Percentiles rank a stretch among this genome's conserved stretches.
Conservation (phyloP, 2,329 filamentous ascomycete genomes). For the Fusarium foetens region DNA sequence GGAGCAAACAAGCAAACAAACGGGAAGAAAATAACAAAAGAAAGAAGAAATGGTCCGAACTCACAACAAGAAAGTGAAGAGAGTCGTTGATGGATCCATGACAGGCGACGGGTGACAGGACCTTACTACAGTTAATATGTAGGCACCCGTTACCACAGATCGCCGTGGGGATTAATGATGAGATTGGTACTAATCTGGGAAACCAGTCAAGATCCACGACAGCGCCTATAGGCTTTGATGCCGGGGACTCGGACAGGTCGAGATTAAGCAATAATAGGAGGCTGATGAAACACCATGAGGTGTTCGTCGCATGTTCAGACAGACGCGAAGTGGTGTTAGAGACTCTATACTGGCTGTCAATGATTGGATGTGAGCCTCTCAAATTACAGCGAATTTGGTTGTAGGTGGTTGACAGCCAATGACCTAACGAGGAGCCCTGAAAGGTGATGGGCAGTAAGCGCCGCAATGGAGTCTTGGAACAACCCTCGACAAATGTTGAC, state of each 20-base stretch:
- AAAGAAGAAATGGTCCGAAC: slow-evolving; percentile 51
- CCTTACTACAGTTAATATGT: slow-evolving; percentile 41
- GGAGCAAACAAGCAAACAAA: slow-evolving; percentile 24
- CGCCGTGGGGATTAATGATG: slow-evolving; percentile 19
- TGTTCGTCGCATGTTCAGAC: slow-evolving; percentile 41
- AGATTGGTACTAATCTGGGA: slow-evolving; percentile 24
- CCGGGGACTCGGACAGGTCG: slow-evolving; percentile 19
- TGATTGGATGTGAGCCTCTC: slow-evolving; percentile 30
- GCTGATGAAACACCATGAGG: slow-evolving; percentile 41
- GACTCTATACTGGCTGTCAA: slow-evolving; percentile 26
- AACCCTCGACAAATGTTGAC: slow-evolving; percentile 33
- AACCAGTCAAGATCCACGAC: slow-evolving; percentile 39
- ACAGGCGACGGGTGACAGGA: slow-evolving; percentile 24
- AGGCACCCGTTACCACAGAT: slow-evolving; percentile 30
- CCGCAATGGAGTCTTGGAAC: slow-evolving; percentile 24
- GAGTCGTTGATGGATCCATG: slow-evolving; percentile 72
- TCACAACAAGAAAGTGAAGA: slow-evolving; percentile 76
- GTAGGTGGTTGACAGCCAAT: slow-evolving; percentile 32
- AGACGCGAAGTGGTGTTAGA: slow-evolving; percentile 34
- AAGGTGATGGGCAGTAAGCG: slow-evolving; percentile 38
- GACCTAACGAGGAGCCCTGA: slow-evolving; percentile 10
- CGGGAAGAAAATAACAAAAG: slow-evolving; percentile 23
- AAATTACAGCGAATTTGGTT: slow-evolving; percentile 32
- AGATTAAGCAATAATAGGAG: slow-evolving; percentile 36
- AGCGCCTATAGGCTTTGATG: slow-evolving; percentile 38